Base-by-base conservation (phyloP, 1,139 yeast species). In the Taphrina deformans region DNA sequence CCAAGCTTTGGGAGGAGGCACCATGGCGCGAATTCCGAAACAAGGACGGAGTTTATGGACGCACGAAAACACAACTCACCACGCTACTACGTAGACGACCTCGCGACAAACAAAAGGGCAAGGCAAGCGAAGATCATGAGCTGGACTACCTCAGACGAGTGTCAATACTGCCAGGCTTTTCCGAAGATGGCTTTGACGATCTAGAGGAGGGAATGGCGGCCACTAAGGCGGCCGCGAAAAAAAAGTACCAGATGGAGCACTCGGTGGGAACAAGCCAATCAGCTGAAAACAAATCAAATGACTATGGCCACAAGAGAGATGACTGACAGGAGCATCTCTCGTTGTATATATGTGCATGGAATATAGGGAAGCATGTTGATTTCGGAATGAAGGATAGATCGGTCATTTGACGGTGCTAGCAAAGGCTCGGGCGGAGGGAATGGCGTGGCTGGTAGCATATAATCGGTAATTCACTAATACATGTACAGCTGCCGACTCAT, bases 1-100 rank as follows among this genome's bases (percentile, higher is more conserved):
- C 58, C 16, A 53, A 53, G 35, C 58, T 53, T 16, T 53, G 58
- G 58, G 58, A 35, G 14, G 58, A 53, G 12, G 40, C 35, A n/a
- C 58, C 58, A 29, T 53, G 58, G 58, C 31, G 45, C 5, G 35
- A 53, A 7, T 53, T 53, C 14, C 44, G 2, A 4, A 33, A 38
- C 12, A 53, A 23, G 38, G 48, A 10, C 18, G 58, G 58, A 7
- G 12, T 31, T n/a, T 21, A 31, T n/a, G 55, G 33, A 3, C 44
- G 12, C 55, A 33, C 44, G 4, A 24, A 14, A 9, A 12, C 53
- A 10, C 35, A 16, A 2, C 4, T 44, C 9, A 44, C 27, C 9
- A 44, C 48, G 4, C n/a, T 44, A n/a, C 27, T 44, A 3, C 24
- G n/a, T 27, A 21, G 27, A 21, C 24, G 27, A 44, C 24, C 27